Evolutionary conservation across 1,284 basidiomycete species (phyloP), one percentile per base, ranked within the genome.

Genomic region (Athelia psychrophila): DNA sequence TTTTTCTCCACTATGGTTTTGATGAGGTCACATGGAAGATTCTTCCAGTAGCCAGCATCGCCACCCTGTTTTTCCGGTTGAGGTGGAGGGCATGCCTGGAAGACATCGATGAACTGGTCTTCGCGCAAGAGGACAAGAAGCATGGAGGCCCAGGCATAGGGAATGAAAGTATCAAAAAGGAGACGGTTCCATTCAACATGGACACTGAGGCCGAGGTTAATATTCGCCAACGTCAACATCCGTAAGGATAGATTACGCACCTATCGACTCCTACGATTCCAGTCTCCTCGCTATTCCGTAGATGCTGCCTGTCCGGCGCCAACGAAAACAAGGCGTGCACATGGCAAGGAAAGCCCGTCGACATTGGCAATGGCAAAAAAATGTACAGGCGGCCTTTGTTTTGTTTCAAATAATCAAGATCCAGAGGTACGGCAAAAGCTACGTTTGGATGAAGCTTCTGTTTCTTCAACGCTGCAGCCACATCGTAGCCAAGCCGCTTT

Each of bases 261-360:
- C 68, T 66, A 53, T 78, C 75, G 44, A 65, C 65, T 0, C 70
- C 57, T 1, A 66, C 65, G 19, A 76, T 60, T 2, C 74, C 74
- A 2, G 61, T 66, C 51, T 79, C 77, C 9, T 67, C 65, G 4
- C 61, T 54, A 51, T 79, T 79, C 19, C 71, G 64, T 12, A 80
- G 60, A 47, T 75, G 68, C 52, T 79, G 76, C 19, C 79, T 64
- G 2, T 73, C 74, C 18, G 69, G 64, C 0, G 77, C 77, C 15
- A 80, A 61, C 0, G 77, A 73, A 53, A 81, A 79, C 1, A 75
- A 55, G 0, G 67, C 74, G 56, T 81, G 75, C 9, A 80, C 56
- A 50, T 80, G 77, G 2, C 67, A 64, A 1, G 74, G 73, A 50
- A 79, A 78, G 2, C 68, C 67, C 0, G 78, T 80, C 1, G 55